These are phyloP conservation scores for Coniochaeta sp. DNA, from an alignment of 2,329 filamentous ascomycete species.

Conservation along the genomic window DNA sequence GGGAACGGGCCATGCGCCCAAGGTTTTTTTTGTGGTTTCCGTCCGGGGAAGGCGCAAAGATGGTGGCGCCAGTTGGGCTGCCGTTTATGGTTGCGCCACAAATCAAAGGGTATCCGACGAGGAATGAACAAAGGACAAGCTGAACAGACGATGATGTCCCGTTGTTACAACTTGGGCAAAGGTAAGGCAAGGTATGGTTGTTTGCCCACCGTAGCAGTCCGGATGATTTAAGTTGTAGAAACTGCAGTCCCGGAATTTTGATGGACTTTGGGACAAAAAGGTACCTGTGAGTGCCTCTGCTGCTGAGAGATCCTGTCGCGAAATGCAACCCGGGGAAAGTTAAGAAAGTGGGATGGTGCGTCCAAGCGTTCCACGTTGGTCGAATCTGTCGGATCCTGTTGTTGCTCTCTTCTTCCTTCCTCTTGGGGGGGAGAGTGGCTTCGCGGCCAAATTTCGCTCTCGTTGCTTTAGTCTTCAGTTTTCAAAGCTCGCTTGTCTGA, in stretches of 20 bases:
- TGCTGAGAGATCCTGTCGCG: background rate
- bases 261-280: background rate
- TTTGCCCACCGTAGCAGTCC: background rate
- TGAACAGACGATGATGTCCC: too few species aligned
- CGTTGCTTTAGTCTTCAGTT: background rate
- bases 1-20: background rate
- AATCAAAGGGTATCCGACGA: background rate
- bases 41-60: background rate
- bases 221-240: background rate
- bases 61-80: background rate
- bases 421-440: background rate
- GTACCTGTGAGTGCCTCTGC: background rate
- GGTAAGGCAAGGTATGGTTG: background rate
- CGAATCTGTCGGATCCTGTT: background rate
- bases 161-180: background rate
- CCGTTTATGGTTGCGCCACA: background rate
- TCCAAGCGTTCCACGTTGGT: background rate
- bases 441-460: background rate
- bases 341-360: background rate
- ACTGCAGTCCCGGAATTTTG: background rate
- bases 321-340: background rate
- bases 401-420: background rate
- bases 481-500: background rate
- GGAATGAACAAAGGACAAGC: too few species aligned
- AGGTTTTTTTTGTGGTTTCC: background rate